A percentile compares a stretch with the other conserved stretches of the same genome.
Conservation (phyloP, 352 stramenopile species). For the Stramenopiles sp. region DNA sequence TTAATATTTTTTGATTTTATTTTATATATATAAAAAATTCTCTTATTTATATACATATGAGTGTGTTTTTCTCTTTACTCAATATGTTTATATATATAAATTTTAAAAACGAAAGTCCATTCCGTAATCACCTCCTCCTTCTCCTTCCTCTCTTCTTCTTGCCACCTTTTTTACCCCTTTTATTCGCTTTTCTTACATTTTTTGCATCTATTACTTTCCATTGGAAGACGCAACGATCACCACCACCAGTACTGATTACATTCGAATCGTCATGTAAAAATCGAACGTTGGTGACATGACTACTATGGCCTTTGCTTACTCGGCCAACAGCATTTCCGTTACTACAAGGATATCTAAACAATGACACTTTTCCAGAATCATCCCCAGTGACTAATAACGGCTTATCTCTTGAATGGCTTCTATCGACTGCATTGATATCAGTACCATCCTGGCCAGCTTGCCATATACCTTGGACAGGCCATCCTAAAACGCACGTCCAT, state of each 20-base stretch:
- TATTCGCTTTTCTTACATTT: no score
- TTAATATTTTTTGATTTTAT: no score
- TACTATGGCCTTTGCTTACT: conserved; percentile 48
- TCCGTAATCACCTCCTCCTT: no score
- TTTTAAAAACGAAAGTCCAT: no score
- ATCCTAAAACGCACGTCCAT: conserved; percentile 55
- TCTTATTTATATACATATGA: no score
- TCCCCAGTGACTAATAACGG: background rate
- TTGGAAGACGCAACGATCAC: conserved; percentile 65
- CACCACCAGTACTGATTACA: conserved; percentile 52
- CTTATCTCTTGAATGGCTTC: background rate
- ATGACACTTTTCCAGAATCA: background rate
- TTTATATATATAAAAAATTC: no score
- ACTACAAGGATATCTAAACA: background rate
- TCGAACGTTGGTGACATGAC: conserved; percentile 60
- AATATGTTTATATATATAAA: no score
- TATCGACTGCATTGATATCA: background rate
- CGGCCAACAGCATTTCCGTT: no score
- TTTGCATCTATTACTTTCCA: no score
- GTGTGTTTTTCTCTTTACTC: no score
- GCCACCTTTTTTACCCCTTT: no score
- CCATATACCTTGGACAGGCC: conserved; percentile 63
- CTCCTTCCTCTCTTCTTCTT: no score
- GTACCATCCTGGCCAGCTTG: background rate
- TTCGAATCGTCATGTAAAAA: conserved; percentile 43